Conservation (phyloP, 495 filamentous ascomycete genomes). For the Lineolata rhizophorae region DNA sequence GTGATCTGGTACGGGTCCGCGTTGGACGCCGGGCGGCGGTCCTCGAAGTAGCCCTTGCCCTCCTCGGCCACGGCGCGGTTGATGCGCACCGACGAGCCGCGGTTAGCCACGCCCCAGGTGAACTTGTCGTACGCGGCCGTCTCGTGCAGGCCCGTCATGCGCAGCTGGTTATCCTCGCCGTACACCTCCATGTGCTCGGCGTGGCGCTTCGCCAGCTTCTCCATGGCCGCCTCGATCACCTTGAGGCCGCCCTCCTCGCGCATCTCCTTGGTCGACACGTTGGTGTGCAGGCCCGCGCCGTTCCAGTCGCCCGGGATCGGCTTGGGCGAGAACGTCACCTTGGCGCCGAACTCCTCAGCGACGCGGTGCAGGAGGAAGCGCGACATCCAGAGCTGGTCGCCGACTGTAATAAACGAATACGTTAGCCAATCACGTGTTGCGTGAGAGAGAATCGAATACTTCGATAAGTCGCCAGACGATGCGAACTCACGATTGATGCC, state of each 20-base stretch:
- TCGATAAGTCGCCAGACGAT: background rate
- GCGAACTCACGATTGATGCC: constrained; percentile 55
- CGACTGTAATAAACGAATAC: constrained; percentile 42
- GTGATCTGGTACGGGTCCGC: constrained; percentile 94
- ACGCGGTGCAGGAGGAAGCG: constrained; percentile 93
- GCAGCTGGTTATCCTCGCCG: constrained; percentile 78
- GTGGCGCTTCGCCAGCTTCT: constrained; percentile 77
- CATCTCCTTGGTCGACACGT: constrained; percentile 76
- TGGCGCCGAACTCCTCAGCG: constrained; percentile 89
- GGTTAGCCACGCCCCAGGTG: constrained; percentile 88
- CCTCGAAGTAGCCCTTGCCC: constrained; percentile 97
- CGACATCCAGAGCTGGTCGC: constrained; percentile 93
- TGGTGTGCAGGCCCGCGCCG: constrained; percentile 93
- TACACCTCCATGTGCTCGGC: constrained; percentile 93
- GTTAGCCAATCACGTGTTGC: background rate
- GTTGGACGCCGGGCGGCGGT: constrained; percentile 85
- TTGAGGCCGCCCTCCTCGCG: constrained; percentile 89
- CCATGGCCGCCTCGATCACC: constrained; percentile 64
- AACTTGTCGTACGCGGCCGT: constrained; percentile 87
- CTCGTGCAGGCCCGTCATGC: constrained; percentile 91
- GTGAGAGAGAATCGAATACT: background rate
- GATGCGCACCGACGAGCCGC: constrained; percentile 83
- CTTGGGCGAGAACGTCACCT: constrained; percentile 93
- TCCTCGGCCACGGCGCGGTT: constrained; percentile 77
- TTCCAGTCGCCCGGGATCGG: constrained; percentile 99